These are phyloP conservation scores for Sclerotinia glacialis DNA, from an alignment of 2,329 filamentous ascomycete species.

Conservation along the genomic window DNA sequence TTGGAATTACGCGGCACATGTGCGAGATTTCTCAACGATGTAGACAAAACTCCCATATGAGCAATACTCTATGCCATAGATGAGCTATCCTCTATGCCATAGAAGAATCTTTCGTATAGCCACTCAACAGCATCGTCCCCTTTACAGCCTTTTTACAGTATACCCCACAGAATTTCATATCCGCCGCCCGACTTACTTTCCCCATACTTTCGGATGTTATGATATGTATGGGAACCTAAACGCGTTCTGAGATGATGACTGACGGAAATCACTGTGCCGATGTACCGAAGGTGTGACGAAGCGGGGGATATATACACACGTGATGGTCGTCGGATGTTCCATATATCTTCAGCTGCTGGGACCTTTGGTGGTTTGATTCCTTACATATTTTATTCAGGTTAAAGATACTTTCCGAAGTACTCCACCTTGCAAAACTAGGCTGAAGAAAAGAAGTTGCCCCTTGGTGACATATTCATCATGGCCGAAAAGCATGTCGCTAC, in stretches of 20 bases:
- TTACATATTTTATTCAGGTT: not conserved
- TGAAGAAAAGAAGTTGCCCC: not conserved
- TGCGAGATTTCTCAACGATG: not conserved
- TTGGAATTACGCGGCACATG: not conserved
- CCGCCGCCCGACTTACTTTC: too few species aligned
- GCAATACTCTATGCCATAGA: not conserved
- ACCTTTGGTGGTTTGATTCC: not conserved
- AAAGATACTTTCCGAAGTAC: not conserved
- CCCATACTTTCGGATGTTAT: not conserved
- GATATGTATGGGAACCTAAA: not conserved
- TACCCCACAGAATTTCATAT: not conserved
- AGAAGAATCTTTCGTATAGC: not conserved
- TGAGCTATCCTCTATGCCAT: too few species aligned
- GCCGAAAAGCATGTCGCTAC: slow-evolving; percentile 1
- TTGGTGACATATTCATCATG: not conserved
- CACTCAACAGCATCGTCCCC: too few species aligned
- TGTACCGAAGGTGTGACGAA: not conserved
- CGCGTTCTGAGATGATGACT: not conserved
- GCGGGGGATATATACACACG: not conserved
- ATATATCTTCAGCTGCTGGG: not conserved
- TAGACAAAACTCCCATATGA: not conserved
- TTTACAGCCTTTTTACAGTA: not conserved
- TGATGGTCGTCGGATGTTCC: not conserved
- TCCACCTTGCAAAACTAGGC: not conserved
- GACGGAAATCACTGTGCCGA: not conserved